Evolutionary conservation across 768 basidiomycete genomes (phyloP), one percentile per base, ranked within the genome.

Genomic region (Mycena alexandri): DNA sequence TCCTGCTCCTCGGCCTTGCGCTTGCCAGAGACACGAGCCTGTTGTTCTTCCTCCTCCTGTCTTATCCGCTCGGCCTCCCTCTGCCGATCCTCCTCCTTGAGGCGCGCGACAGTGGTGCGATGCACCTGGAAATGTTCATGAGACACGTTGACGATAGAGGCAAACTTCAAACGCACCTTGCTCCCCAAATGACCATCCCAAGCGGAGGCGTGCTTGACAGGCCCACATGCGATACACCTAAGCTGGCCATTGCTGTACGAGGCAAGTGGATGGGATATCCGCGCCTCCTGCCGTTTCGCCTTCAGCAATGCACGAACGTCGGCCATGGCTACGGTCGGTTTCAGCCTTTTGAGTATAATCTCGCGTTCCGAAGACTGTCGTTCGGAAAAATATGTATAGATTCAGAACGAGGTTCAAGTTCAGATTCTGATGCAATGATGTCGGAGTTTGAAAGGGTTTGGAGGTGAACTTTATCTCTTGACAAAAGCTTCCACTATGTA

Each of bases 151-250:
- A 29, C 29, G 29, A 29, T 29, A 29, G 29, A 29, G 29, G 29
- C 29, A 29, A 29, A 6, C 29, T 29, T 29, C 29, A 29, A 29
- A 29, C 6, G 3, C 29, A 29, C 78, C 79, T 95, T 95, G 79
- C 91, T 93, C 14, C 90, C 93, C 21, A 95, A 76, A 78, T 95
- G 93, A 22, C 93, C 93, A 65, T 93, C 89, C 93, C 93, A 95
- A n/a, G 91, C 91, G 25, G 91, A 87, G 4, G 92, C 85, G 73
- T 93, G 88, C 73, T 94, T 95, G 63, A 95, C 83, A 21, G 81
- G 84, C 2, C 83, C 83, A 73, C 93, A 95, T 25, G 88, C 85
- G 5, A 82, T 73, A 72, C 93, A 95, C 63, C 88, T 86, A 33
- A 95, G 82, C 73, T 92, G 90, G 51, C 93, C 92, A 29, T 79